Evolutionary conservation across 2,329 filamentous ascomycete species (phyloP), one percentile per base, ranked within the genome.

Genomic region (Fusarium piperis): DNA sequence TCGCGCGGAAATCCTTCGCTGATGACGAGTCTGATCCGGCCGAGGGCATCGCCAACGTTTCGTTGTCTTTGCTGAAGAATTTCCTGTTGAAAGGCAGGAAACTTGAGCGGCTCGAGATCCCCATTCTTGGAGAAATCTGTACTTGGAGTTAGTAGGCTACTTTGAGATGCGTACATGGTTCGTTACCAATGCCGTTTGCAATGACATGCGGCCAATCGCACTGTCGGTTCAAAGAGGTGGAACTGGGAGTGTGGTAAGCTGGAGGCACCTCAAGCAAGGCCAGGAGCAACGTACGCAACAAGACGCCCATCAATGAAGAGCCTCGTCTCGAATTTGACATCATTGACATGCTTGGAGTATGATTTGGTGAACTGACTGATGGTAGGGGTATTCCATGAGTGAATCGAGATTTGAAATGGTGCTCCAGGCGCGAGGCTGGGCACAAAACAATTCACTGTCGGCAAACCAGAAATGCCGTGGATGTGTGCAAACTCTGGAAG

Each of bases 1-100:
- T 87, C 85, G 38, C 89, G 84, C 11, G 86, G 84, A 64, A 94
- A 90, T 0, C 93, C 91, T 77, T 95, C 93, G 53, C 92, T 90
- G 64, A 97, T 87, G 60, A 94, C 80, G 28, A 97, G 80, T 78
- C 92, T 94, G 81, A 97, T 92, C 9, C 93, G 89, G 8, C 94
- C 93, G 20, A 92, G 80, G 32, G 91, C 85, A 65, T 95, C 93
- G 7, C 87, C 87, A 0, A 92, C 87, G 73, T 90, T 90, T 93
- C 93, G 96, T 68, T 90, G 87, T 63, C 84, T 88, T 74, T 94
- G 91, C 44, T 88, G 86, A 16, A 95, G 84, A 26, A 94, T 84
- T 73, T 93, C 90, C 59, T 86, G 85, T 62, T 92, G 90, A 75
- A 96, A 97, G 0, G 82, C 74, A 0, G 94, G 94, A 70, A 97